These are phyloP conservation scores for Stropharia rugosoannulata DNA, from an alignment of 768 basidiomycete species.

Conservation along the genomic window DNA sequence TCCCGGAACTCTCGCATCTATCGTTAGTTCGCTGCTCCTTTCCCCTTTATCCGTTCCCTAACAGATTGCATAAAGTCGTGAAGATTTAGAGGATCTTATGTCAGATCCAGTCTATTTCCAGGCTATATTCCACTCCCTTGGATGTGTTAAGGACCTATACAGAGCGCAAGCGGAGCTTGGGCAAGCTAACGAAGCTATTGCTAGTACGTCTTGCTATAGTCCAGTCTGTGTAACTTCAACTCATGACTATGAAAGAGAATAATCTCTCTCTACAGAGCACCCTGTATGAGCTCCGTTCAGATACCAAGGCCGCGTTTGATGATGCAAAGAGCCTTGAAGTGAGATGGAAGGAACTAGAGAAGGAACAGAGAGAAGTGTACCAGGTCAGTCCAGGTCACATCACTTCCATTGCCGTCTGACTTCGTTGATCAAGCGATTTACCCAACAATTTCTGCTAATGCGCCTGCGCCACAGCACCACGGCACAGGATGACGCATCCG, in stretches of 20 bases:
- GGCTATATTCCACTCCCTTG: constrained; percentile 79
- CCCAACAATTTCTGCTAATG: constrained; percentile 85
- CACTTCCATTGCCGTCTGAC: constrained; percentile 1
- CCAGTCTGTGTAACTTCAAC: constrained; percentile 6
- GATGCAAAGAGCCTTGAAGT: constrained; percentile 80
- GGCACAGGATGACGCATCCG: constrained; percentile 88
- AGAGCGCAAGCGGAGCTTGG: constrained; percentile 77
- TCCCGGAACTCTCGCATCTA: constrained; percentile 70
- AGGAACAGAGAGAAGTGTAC: constrained; percentile 86
- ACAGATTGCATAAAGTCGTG: constrained; percentile 50
- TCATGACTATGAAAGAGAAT: constrained; percentile 44
- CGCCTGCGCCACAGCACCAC: constrained; percentile 86
- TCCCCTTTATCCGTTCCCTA: background rate
- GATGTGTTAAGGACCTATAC: constrained; percentile 72
- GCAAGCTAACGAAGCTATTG: constrained; percentile 82
- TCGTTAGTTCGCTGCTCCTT: constrained; percentile 47
- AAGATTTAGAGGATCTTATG: constrained; percentile 89
- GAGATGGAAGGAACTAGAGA: constrained; percentile 85
- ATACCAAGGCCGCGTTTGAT: constrained; percentile 87
- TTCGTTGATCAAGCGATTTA: constrained; percentile 58
- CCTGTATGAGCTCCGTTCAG: constrained; percentile 72
- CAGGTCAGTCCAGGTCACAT: constrained; percentile 51
- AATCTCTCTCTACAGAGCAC: constrained; percentile 77
- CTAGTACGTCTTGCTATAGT: constrained; percentile 52
- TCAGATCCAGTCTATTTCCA: constrained; percentile 83